These are phyloP conservation scores for Aspergillus bombycis DNA, from an alignment of 2,329 filamentous ascomycete species.

Conservation along the genomic window DNA sequence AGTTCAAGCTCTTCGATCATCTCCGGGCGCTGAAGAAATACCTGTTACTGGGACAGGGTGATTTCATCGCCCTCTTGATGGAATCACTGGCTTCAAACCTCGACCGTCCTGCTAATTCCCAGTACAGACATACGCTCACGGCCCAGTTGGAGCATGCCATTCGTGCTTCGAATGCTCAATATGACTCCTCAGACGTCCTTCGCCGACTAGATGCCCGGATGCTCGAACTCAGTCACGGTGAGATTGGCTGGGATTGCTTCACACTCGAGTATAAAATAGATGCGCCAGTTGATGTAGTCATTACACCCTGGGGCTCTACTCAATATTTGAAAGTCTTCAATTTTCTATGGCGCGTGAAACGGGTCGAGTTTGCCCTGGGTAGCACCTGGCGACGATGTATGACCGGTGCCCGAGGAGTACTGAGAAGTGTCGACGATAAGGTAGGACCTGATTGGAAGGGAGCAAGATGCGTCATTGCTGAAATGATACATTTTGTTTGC, in stretches of 20 bases:
- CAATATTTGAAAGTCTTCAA: conserved; percentile 99
- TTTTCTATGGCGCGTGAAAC: conserved; percentile 96
- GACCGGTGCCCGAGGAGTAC: conserved; percentile 89
- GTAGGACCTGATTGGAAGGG: conserved; percentile 84
- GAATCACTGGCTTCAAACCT: conserved; percentile 91
- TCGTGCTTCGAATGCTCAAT: conserved; percentile 94
- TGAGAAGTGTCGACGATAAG: conserved; percentile 73
- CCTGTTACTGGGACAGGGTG: conserved; percentile 89
- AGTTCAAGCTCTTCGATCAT: conserved; percentile 94
- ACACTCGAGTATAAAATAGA: conserved; percentile 99
- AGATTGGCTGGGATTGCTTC: conserved; percentile 99
- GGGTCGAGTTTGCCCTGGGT: conserved; percentile 90
- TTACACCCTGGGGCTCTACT: conserved; percentile 91
- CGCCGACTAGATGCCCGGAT: conserved; percentile 94
- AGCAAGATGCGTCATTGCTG: conserved; percentile 83
- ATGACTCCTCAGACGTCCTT: conserved; percentile 88
- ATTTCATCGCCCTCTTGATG: conserved; percentile 97
- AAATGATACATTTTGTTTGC: conserved; percentile 98
- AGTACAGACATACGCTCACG: conserved; percentile 94
- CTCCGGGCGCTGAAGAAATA: conserved; percentile 91
- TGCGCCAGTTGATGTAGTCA: conserved; percentile 92
- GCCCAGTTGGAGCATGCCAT: conserved; percentile 98
- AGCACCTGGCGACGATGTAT: conserved; percentile 95
- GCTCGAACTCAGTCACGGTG: conserved; percentile 92
- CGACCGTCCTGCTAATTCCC: conserved; percentile 91